Conservation (phyloP, 768 basidiomycete species). For the Termitomyces sp. region DNA sequence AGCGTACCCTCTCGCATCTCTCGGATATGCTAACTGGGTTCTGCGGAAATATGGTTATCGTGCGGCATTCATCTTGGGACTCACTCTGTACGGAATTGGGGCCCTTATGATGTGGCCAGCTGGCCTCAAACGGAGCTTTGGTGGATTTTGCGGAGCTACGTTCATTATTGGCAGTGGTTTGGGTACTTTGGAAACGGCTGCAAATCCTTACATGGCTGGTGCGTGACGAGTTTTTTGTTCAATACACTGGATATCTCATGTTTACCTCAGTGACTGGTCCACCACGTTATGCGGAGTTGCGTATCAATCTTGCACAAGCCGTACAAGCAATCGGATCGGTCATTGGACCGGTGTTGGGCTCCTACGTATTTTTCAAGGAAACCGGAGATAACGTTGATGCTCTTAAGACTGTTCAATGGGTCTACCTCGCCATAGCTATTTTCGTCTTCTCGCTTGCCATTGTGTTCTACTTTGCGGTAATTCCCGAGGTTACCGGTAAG, state of each 20-base stretch:
- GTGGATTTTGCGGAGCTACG: constrained; percentile 32
- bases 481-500: constrained; percentile 31
- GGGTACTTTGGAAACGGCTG: constrained; percentile 29
- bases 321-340: constrained; percentile 30
- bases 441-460: constrained; percentile 29
- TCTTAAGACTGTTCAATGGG: constrained; percentile 31
- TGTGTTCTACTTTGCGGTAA: constrained; percentile 29
- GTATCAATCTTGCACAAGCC: constrained; percentile 32
- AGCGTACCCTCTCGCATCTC: constrained; percentile 30
- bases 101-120: constrained; percentile 34
- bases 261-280: constrained; percentile 25
- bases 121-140: constrained; percentile 28
- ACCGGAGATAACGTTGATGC: constrained; percentile 27
- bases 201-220: constrained; percentile 35
- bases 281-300: constrained; percentile 28
- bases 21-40: constrained; percentile 31
- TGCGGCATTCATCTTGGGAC: constrained; percentile 29
- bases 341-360: constrained; percentile 29
- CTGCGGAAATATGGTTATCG: constrained; percentile 29
- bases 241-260: neutral
- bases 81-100: constrained; percentile 27
- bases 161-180: constrained; percentile 32
- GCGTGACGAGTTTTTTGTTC: neutral
- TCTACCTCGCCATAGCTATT: constrained; percentile 29
- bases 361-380: constrained; percentile 30